Percentiles rank a stretch among this genome's conserved stretches.
These are phyloP conservation scores for Fraxinus anomala DNA, from an alignment of 257 asterid genomes.

Conservation along the genomic window DNA sequence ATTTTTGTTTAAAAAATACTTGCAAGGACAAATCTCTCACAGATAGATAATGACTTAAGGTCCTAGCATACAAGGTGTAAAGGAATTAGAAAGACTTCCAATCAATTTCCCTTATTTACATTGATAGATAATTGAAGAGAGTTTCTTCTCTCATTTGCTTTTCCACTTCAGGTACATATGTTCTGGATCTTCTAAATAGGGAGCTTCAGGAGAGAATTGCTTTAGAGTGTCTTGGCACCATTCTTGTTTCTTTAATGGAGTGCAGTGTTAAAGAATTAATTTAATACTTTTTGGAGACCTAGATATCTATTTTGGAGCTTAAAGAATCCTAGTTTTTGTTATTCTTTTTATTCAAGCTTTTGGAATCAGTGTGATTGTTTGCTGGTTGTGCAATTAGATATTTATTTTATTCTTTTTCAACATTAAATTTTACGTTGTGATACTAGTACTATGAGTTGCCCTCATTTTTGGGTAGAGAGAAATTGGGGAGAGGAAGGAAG, in stretches of 20 bases:
- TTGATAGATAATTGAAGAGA: background rate
- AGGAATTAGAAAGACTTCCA: background rate
- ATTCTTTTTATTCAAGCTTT: background rate
- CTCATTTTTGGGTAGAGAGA: conserved; percentile 4
- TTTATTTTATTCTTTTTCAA: conserved; percentile 6
- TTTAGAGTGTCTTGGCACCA: background rate
- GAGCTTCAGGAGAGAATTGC: no score
- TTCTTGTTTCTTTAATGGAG: background rate
- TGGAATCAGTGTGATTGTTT: background rate
- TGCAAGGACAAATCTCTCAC: background rate
- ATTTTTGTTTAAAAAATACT: background rate
- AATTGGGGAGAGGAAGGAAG: conserved; percentile 4
- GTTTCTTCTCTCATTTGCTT: background rate
- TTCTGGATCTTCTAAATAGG: no score
- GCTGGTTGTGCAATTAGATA: conserved; percentile 23
- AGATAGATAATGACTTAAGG: background rate
- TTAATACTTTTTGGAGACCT: background rate
- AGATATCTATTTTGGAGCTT: background rate
- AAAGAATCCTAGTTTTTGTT: background rate
- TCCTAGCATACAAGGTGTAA: background rate
- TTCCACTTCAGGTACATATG: background rate
- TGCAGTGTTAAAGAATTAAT: background rate
- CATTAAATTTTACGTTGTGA: conserved; percentile 8
- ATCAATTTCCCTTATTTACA: background rate
- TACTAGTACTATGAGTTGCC: conserved; percentile 5